Evolutionary conservation across 495 filamentous ascomycete species (phyloP).

Genomic region (Penicillium diatomitis): DNA sequence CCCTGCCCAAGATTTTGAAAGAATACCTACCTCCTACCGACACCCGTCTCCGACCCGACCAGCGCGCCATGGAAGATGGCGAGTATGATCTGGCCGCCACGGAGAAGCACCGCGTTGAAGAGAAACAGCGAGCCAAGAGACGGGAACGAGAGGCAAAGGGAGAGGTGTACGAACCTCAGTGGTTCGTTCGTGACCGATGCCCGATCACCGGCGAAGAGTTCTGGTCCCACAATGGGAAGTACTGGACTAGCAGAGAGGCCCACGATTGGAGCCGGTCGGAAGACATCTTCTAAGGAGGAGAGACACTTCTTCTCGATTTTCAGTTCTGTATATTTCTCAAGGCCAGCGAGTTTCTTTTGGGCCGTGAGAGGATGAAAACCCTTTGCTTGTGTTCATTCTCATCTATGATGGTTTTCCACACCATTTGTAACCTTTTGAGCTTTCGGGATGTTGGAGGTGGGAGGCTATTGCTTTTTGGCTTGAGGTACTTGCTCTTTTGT

Average conservation of each 20-base stretch:
- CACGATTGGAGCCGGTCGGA: constrained; percentile 48
- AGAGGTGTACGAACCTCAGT: constrained; percentile 73
- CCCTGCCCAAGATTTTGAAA: constrained; percentile 63
- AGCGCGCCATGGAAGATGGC: constrained; percentile 98
- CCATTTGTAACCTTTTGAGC: too few relatives aligned
- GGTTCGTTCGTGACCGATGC: constrained; percentile 68
- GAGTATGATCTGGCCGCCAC: constrained; percentile 85
- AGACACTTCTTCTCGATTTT: neutral
- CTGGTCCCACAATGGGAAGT: constrained; percentile 81
- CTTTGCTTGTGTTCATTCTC: too few relatives aligned
- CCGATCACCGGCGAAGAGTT: constrained; percentile 79
- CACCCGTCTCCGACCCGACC: constrained; percentile 81
- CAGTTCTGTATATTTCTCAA: neutral
- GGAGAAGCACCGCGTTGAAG: constrained; percentile 93
- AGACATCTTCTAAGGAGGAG: constrained; percentile 47
- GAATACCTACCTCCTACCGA: constrained; percentile 82
- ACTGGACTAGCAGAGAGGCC: constrained; percentile 59
- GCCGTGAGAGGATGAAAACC: too few relatives aligned
- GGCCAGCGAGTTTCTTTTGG: too few relatives aligned
- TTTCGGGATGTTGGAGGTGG: too few relatives aligned
- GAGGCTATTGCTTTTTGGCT: too few relatives aligned
- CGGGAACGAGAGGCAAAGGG: constrained; percentile 64
- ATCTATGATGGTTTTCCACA: too few relatives aligned
- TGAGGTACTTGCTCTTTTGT: too few relatives aligned
- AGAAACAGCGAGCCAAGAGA: constrained; percentile 77